A percentile compares a stretch with the other conserved stretches of the same genome.
These are phyloP conservation scores for Moniliella sp. DNA, from an alignment of 1,284 basidiomycete species.

Conservation along the genomic window DNA sequence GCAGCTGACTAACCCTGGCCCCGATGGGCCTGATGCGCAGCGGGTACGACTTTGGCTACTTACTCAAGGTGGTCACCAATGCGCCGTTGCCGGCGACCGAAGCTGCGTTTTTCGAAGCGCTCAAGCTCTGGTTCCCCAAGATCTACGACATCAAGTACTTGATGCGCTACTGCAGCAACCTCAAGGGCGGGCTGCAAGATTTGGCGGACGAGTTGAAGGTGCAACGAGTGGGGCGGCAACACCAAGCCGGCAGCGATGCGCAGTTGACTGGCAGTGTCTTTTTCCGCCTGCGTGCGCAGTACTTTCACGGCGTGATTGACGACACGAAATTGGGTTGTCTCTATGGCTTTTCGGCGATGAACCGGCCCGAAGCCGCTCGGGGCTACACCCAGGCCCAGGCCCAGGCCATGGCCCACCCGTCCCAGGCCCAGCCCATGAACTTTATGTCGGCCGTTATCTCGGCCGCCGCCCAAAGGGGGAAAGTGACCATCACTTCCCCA, in stretches of 20 bases:
- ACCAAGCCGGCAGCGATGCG: conserved; percentile 87
- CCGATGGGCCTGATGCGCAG: conserved; percentile 43
- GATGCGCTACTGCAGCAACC: conserved; percentile 63
- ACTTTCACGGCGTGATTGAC: conserved; percentile 68
- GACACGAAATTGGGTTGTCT: conserved; percentile 15
- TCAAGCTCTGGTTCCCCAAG: conserved; percentile 81
- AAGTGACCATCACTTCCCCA: too few species aligned
- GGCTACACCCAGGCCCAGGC: too few species aligned
- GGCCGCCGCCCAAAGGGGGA: too few species aligned
- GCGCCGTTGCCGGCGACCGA: conserved; percentile 69
- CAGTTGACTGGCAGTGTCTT: conserved; percentile 77
- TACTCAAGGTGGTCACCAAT: conserved; percentile 78
- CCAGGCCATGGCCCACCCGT: too few species aligned
- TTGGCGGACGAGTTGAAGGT: conserved; percentile 81
- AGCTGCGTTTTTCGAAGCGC: conserved; percentile 67
- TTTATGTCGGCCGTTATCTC: too few species aligned
- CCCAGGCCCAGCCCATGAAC: too few species aligned
- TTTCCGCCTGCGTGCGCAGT: conserved; percentile 79
- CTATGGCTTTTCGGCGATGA: too few species aligned
- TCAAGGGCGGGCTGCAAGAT: conserved; percentile 84
- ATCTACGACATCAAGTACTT: conserved; percentile 96
- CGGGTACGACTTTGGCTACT: conserved; percentile 96
- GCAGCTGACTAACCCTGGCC: conserved; percentile 1
- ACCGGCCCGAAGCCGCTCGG: too few species aligned
- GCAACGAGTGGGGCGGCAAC: conserved; percentile 67